Percentiles rank a stretch among this genome's conserved stretches.
Conservation (phyloP, 257 asterid species). For the Pogostemon cablin region DNA sequence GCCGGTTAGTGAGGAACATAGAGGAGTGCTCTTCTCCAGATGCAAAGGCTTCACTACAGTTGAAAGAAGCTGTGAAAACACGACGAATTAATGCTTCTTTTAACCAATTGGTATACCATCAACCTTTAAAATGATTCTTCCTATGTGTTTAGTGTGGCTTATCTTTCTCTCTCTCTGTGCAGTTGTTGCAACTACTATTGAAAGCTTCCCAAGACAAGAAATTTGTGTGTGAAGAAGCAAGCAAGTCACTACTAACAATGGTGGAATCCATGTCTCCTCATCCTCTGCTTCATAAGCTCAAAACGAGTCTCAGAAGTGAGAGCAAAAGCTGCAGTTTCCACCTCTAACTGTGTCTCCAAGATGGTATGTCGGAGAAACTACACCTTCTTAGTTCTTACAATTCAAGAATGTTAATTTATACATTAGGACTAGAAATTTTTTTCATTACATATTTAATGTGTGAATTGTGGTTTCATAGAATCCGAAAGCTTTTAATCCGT, state of each 20-base stretch:
- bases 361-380: slow-evolving; percentile 52
- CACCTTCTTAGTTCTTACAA: not conserved
- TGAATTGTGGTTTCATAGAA: slow-evolving; percentile 47
- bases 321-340: slow-evolving; percentile 81
- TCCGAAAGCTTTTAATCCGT: too few species aligned
- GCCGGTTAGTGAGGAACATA: slow-evolving; percentile 51
- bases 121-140: not conserved
- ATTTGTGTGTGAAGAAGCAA: slow-evolving; percentile 98
- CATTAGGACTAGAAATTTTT: not conserved
- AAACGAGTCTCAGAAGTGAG: slow-evolving; percentile 73
- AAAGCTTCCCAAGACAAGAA: slow-evolving; percentile 95
- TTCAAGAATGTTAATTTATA: slow-evolving; percentile 1
- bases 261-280: slow-evolving; percentile 73
- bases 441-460: slow-evolving; percentile 6
- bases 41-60: slow-evolving; percentile 48
- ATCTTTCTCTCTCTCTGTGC: slow-evolving; percentile 13
- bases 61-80: slow-evolving; percentile 50
- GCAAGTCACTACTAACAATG: slow-evolving; percentile 62
- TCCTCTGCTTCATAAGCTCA: slow-evolving; percentile 67
- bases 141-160: not conserved
- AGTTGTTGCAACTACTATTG: slow-evolving; percentile 86
- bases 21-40: slow-evolving; percentile 59
- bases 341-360: slow-evolving; percentile 68
- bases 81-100: slow-evolving; percentile 46
- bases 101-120: too few species aligned